A percentile compares a stretch with the other conserved stretches of the same genome.
Evolutionary conservation across 176 grass and related monocot species (phyloP).

Genomic region (Alloteropsis semialata): DNA sequence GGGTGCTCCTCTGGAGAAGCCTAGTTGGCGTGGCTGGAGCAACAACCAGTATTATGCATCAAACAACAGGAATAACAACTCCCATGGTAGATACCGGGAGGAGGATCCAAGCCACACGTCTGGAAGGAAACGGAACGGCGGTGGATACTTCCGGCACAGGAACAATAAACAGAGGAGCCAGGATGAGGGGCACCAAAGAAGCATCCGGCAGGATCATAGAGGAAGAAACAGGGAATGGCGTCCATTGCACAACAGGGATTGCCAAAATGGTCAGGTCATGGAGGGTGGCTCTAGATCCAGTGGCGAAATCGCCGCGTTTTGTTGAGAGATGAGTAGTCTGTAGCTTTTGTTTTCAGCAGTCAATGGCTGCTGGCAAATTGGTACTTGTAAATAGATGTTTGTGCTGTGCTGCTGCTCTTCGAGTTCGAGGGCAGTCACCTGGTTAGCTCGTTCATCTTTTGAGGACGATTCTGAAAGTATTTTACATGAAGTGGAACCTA

Average conservation of each 20-base stretch:
- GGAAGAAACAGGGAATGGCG: conserved; percentile 18
- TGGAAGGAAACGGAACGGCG: conserved; percentile 39
- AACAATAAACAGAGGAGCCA: conserved; percentile 19
- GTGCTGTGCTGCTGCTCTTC: too few relatives aligned
- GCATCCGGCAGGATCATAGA: conserved; percentile 20
- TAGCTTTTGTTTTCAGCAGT: neutral
- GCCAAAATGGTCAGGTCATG: neutral
- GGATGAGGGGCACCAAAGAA: conserved; percentile 2
- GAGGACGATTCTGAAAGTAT: too few relatives aligned
- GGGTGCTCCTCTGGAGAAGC: conserved; percentile 8
- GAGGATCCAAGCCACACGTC: conserved; percentile 3
- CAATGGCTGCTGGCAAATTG: neutral
- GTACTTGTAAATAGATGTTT: conserved; percentile 9
- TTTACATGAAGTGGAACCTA: too few relatives aligned
- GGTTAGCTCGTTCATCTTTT: too few relatives aligned
- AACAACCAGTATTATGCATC: conserved; percentile 10
- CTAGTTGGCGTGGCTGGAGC: neutral
- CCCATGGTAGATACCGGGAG: conserved; percentile 16
- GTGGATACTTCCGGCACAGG: conserved; percentile 15
- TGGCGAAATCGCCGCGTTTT: neutral
- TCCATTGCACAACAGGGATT: conserved; percentile 8
- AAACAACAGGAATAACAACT: conserved; percentile 6
- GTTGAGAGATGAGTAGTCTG: neutral
- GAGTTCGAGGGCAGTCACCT: too few relatives aligned
- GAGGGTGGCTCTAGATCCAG: neutral